Evolutionary conservation across 495 filamentous ascomycete species (phyloP).

Genomic region (Aspergillus taichungensis): DNA sequence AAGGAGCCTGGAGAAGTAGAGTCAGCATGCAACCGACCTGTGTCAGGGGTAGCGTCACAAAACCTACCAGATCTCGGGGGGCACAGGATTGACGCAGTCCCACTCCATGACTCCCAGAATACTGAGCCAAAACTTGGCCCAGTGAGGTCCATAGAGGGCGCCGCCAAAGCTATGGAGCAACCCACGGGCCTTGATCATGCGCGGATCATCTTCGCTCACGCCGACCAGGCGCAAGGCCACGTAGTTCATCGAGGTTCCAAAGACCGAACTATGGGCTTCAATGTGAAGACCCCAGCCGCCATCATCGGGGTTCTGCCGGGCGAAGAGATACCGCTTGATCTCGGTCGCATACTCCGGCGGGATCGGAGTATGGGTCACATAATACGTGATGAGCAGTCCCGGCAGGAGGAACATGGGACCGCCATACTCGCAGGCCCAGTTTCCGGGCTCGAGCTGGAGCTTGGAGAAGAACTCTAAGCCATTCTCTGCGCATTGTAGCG

Average conservation of each 20-base stretch:
- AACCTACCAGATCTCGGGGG: conserved; percentile 76
- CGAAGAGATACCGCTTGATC: conserved; percentile 89
- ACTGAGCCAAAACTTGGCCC: conserved; percentile 89
- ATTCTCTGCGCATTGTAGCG: conserved; percentile 71
- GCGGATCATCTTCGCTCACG: conserved; percentile 73
- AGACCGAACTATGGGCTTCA: conserved; percentile 86
- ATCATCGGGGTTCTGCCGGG: conserved; percentile 76
- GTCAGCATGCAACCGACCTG: not conserved
- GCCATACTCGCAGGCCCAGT: conserved; percentile 97
- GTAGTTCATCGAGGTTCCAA: conserved; percentile 89
- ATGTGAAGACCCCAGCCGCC: conserved; percentile 97
- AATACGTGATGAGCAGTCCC: conserved; percentile 77
- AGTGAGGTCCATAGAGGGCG: conserved; percentile 77
- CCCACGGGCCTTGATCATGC: conserved; percentile 79
- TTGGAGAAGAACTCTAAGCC: conserved; percentile 83
- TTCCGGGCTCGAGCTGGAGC: conserved; percentile 77
- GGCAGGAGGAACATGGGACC: conserved; percentile 83
- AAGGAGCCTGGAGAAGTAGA: conserved; percentile 47
- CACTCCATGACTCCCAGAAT: conserved; percentile 76
- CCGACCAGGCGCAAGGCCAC: conserved; percentile 77
- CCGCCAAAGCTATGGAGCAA: conserved; percentile 81
- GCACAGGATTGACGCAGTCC: conserved; percentile 90
- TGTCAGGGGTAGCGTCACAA: not conserved
- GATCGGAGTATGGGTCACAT: conserved; percentile 83
- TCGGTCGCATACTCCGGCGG: conserved; percentile 74